These are phyloP conservation scores for Calonectria leucothoes DNA, from an alignment of 2,329 filamentous ascomycete genomes.

Conservation along the genomic window DNA sequence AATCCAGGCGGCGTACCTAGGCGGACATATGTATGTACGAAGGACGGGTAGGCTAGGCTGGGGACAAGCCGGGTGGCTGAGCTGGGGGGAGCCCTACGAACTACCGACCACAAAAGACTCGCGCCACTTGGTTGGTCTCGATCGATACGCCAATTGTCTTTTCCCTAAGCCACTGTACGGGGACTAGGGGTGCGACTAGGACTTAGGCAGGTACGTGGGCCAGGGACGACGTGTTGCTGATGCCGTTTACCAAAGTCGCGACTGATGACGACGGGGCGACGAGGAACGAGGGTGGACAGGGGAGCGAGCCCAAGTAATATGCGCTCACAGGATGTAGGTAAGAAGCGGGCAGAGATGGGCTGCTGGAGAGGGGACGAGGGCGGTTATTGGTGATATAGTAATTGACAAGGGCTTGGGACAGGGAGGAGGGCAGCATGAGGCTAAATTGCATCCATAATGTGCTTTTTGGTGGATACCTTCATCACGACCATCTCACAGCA, in stretches of 20 bases:
- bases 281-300: conserved; percentile 26
- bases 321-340: not conserved
- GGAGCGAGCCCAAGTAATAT: not conserved
- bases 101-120: conserved; percentile 18
- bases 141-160: conserved; percentile 22
- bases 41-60: conserved; percentile 24
- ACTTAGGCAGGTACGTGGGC: conserved; percentile 22
- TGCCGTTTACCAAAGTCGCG: conserved; percentile 22
- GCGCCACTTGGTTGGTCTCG: conserved; percentile 24
- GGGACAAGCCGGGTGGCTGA: conserved; percentile 36
- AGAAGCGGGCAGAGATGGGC: conserved; percentile 7
- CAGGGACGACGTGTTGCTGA: conserved; percentile 19
- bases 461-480: conserved; percentile 33
- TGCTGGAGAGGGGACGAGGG: conserved; percentile 20
- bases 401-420: conserved; percentile 21
- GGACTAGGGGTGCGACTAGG: conserved; percentile 17
- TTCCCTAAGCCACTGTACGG: conserved; percentile 31
- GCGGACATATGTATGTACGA: conserved; percentile 38
- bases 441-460: conserved; percentile 33
- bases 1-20: conserved; percentile 13
- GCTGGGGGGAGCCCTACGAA: conserved; percentile 36
- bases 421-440: conserved; percentile 28
- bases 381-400: conserved; percentile 24
- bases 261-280: conserved; percentile 20
- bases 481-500: conserved; percentile 18